Evolutionary conservation across 2,329 filamentous ascomycete species (phyloP).

Genomic region (Cordyceps tenuipes): DNA sequence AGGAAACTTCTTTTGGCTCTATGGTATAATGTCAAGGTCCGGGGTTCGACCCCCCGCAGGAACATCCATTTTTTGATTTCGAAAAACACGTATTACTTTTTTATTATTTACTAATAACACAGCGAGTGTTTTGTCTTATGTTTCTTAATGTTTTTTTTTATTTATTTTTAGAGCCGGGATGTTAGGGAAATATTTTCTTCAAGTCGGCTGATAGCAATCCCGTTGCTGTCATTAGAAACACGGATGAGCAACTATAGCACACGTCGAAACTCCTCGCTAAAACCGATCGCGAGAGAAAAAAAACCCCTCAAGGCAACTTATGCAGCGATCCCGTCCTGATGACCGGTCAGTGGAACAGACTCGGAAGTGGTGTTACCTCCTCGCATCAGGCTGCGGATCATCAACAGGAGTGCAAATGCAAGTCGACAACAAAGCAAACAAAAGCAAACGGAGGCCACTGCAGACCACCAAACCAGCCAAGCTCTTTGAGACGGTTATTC

Average conservation of each 20-base stretch:
- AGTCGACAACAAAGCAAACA: neutral
- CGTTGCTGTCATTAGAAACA: neutral
- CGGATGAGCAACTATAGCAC: neutral
- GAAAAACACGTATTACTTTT: neutral
- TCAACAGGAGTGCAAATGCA: neutral
- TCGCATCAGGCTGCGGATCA: neutral
- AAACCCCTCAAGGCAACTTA: neutral
- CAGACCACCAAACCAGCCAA: neutral
- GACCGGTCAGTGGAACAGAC: neutral
- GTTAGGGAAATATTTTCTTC: neutral
- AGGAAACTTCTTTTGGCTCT: slow-evolving; percentile 13
- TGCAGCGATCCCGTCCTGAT: neutral
- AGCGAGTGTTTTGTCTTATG: neutral
- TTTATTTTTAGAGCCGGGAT: neutral
- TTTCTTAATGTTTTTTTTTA: neutral
- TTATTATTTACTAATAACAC: neutral
- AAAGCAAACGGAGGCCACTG: neutral
- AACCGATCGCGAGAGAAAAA: no score
- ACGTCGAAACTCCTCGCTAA: neutral
- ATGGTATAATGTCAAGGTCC: slow-evolving; percentile 22
- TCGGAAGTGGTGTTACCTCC: neutral
- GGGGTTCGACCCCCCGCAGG: slow-evolving; percentile 23
- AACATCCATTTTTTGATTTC: slow-evolving; percentile 14
- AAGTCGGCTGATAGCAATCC: neutral
- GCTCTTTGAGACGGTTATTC: neutral